These are phyloP conservation scores for Pistacia vera DNA, from an alignment of 345 rosid genomes.

Conservation along the genomic window DNA sequence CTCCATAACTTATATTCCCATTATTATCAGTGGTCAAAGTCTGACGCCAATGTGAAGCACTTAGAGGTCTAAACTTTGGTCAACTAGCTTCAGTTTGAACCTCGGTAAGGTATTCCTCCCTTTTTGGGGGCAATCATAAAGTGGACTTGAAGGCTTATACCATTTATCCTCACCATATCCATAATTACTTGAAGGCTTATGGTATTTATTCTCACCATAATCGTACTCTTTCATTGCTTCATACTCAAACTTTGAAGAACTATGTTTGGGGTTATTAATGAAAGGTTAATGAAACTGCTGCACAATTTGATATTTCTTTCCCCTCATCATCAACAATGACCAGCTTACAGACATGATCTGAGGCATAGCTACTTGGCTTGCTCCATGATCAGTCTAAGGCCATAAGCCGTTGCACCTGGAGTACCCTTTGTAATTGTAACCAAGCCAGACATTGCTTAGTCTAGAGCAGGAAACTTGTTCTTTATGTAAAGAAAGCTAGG, in stretches of 20 bases:
- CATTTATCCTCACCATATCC: slow-evolving; percentile 15
- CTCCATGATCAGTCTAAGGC: slow-evolving; percentile 23
- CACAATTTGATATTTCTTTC: slow-evolving; percentile 35
- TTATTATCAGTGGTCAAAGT: slow-evolving; percentile 18
- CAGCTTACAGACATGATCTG: slow-evolving; percentile 43
- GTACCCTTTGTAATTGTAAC: slow-evolving; percentile 15
- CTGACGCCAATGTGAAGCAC: slow-evolving; percentile 25
- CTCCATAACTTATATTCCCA: slow-evolving; percentile 11
- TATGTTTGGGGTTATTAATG: slow-evolving; percentile 15
- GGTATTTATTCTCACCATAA: slow-evolving; percentile 18
- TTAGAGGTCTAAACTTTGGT: slow-evolving; percentile 30
- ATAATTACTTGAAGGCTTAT: background rate
- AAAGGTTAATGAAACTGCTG: slow-evolving; percentile 19
- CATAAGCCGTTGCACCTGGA: slow-evolving; percentile 12
- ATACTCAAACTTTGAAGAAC: slow-evolving; percentile 16
- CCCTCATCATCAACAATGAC: slow-evolving; percentile 41
- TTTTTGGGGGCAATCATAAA: slow-evolving; percentile 19
- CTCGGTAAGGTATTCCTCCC: slow-evolving; percentile 30
- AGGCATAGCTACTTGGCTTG: slow-evolving; percentile 19
- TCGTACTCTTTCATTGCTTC: slow-evolving; percentile 8
- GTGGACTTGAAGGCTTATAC: slow-evolving; percentile 26
- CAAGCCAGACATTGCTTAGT: slow-evolving; percentile 31
- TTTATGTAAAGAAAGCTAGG: background rate
- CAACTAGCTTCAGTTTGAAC: slow-evolving; percentile 36
- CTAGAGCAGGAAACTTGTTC: background rate